Evolutionary conservation across 345 rosid species (phyloP).

Genomic region (Sisymbrium altissimum): DNA sequence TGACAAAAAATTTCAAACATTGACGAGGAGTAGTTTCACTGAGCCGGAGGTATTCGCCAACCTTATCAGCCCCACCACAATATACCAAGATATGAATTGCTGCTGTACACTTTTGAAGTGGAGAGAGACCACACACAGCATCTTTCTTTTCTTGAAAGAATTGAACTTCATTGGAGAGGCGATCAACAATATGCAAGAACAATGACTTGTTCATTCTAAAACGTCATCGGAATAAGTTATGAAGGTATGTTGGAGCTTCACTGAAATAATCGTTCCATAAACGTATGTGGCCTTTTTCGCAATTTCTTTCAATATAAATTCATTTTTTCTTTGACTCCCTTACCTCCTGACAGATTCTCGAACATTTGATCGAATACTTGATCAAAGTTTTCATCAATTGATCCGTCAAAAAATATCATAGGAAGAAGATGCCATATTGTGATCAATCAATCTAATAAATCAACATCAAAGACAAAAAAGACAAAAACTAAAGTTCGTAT

Average conservation of each 20-base stretch:
- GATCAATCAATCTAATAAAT: too few relatives aligned
- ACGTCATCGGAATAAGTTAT: neutral
- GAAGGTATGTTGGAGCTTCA: neutral
- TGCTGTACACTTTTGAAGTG: neutral
- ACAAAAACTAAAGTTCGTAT: too few relatives aligned
- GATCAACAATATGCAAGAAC: neutral
- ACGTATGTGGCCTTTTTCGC: neutral
- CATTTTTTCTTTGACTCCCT: neutral
- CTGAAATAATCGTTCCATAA: neutral
- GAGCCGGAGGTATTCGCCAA: neutral
- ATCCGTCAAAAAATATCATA: neutral
- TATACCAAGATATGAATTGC: neutral
- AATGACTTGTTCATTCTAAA: neutral
- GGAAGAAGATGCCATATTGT: neutral
- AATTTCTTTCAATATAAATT: neutral
- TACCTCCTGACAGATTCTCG: neutral
- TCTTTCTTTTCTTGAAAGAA: neutral
- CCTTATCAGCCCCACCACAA: neutral
- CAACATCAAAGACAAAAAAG: too few relatives aligned
- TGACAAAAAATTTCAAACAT: neutral
- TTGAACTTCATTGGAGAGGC: neutral
- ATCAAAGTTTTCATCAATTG: neutral
- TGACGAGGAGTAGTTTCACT: neutral
- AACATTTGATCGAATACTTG: neutral
- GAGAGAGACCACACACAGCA: neutral